Evolutionary conservation across 306 rosid genomes (phyloP).

Genomic region (Dalbergia cochinchinensis): DNA sequence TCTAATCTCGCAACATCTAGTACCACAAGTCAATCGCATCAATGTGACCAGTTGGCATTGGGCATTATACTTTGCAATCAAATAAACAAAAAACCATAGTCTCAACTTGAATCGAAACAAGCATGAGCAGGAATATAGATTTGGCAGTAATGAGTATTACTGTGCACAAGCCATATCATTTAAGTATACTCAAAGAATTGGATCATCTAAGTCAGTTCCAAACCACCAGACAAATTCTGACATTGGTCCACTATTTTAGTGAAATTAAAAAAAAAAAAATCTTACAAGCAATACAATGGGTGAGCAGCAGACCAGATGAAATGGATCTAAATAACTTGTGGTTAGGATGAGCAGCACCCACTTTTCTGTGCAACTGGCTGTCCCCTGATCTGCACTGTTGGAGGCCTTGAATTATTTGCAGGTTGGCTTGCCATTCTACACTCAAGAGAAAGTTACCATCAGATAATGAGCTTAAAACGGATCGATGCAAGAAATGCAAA

Average conservation of each 20-base stretch:
- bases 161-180: constrained; percentile 55
- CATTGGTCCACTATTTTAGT: constrained; percentile 49
- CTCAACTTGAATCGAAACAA: neutral
- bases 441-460: constrained; percentile 25
- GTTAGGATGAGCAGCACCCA: constrained; percentile 65
- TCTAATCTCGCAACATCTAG: too few relatives aligned
- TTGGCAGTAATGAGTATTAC: constrained; percentile 40
- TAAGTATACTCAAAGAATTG: constrained; percentile 53
- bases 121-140: constrained; percentile 28
- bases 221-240: constrained; percentile 46
- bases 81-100: neutral
- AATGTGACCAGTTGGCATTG: too few relatives aligned
- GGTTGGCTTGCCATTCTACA: constrained; percentile 64
- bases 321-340: constrained; percentile 2
- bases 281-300: constrained; percentile 41
- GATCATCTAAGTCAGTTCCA: constrained; percentile 55
- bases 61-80: neutral
- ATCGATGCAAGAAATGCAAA: neutral
- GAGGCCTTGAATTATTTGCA: constrained; percentile 51
- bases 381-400: constrained; percentile 63
- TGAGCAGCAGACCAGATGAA: constrained; percentile 24
- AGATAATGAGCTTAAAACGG: neutral
- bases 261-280: constrained; percentile 27
- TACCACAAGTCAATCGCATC: too few relatives aligned
- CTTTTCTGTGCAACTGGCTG: constrained; percentile 59